Evolutionary conservation across 768 basidiomycete genomes (phyloP).

Genomic region (Calvatia gigantea): DNA sequence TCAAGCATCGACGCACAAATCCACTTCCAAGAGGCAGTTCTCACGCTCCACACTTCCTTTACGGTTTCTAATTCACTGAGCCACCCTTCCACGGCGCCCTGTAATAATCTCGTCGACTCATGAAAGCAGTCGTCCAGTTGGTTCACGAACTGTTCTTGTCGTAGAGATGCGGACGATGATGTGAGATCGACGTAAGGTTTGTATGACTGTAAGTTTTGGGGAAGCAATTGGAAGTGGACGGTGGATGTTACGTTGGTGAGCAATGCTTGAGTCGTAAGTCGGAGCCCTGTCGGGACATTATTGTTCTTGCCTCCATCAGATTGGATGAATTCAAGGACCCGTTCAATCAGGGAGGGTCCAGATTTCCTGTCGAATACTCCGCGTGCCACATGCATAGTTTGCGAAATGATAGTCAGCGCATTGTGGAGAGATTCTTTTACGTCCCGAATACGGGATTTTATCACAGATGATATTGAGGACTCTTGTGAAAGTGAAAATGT

Average conservation of each 20-base stretch:
- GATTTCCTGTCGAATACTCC: conserved; percentile 40
- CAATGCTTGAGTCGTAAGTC: conserved; percentile 63
- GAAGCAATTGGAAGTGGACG: conserved; percentile 76
- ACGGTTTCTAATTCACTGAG: conserved; percentile 55
- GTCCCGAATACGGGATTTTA: conserved; percentile 39
- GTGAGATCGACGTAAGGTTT: conserved; percentile 80
- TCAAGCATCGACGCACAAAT: conserved; percentile 42
- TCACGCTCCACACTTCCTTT: conserved; percentile 70
- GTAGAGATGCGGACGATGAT: conserved; percentile 51
- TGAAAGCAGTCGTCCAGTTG: conserved; percentile 65
- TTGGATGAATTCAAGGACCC: conserved; percentile 62
- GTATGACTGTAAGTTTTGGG: conserved; percentile 66
- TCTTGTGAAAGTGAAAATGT: conserved; percentile 10
- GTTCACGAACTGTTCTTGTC: conserved; percentile 37
- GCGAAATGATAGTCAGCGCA: conserved; percentile 51
- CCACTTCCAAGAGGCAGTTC: conserved; percentile 48
- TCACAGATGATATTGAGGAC: conserved; percentile 14
- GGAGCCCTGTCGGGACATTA: conserved; percentile 46
- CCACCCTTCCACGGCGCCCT: conserved; percentile 49
- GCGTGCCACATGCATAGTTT: conserved; percentile 56
- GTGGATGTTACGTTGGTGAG: conserved; percentile 77
- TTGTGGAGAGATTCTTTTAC: conserved; percentile 51
- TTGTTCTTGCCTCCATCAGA: conserved; percentile 31
- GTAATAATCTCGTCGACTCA: conserved; percentile 44
- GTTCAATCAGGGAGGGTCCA: conserved; percentile 38